Evolutionary conservation across 73 alveolate genomes (phyloP), one percentile per base, ranked within the genome.

Genomic region (Vitrella brassicaformis): DNA sequence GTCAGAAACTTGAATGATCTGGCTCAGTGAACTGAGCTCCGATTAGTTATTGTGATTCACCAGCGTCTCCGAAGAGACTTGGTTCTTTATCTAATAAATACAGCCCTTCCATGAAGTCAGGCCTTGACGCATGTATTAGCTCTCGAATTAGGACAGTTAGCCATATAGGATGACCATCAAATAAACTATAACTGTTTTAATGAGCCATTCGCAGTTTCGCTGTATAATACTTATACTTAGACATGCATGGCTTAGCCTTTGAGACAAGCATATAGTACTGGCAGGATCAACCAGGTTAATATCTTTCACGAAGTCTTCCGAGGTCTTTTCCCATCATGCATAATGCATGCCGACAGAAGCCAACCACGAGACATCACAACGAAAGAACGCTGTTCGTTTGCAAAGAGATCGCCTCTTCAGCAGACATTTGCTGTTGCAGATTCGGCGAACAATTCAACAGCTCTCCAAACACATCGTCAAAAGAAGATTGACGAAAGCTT

Each of bases 211-310:
- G 98, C 98, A 92, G 98, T 90, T 88, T 92, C 91, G 88, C 94
- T 88, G 94, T 89, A 91, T 89, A 87, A 85, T 88, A 88, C 88
- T 92, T 90, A 92, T 92, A 90, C 98, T 92, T 88, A 92, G 98
- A 92, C 98, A 92, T 90, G 98, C 98, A 92, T 92, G 98, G 98
- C 98, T 90, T 92, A 92, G 89, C 90, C 98, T 90, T 92, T 92
- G 98, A 90, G 98, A 92, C 98, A 92, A 92, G 96, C 98, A 88
- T 92, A 92, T 90, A 89, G 92, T 92, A 90, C 98, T 92, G 98
- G 98, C 98, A 92, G 98, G 94, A 92, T 92, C 98, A 92, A 92
- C 98, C 98, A 92, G 98, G 88, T 92, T 87, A 79, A 39, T 39
- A 14, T 39, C 22, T 39, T 39, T 39, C 56, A 8, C 14, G 56